phyloP scores from a whole-genome alignment of 345 rosid genomes.

The Populus pruinosa region DNA sequence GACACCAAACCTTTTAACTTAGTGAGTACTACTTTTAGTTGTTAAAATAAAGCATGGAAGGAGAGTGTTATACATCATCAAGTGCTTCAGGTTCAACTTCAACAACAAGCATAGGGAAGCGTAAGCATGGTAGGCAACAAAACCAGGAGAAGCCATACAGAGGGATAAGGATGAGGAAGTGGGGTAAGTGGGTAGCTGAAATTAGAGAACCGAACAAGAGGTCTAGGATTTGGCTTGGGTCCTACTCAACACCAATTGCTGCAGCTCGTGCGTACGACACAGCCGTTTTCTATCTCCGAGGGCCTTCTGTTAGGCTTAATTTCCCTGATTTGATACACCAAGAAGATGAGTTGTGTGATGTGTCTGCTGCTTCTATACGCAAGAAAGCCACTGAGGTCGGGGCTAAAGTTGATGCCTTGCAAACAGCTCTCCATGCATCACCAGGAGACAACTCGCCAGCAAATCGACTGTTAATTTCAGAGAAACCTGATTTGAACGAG shows the following conservation, averaged over 20 bases:
- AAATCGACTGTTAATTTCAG: not conserved
- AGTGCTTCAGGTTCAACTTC: slow-evolving; percentile 6
- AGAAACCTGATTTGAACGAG: slow-evolving; percentile 46
- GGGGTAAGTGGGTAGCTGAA: slow-evolving; percentile 59
- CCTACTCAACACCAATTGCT: slow-evolving; percentile 42
- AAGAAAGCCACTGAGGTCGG: slow-evolving; percentile 48
- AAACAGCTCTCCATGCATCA: slow-evolving; percentile 10
- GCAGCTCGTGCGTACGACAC: slow-evolving; percentile 53
- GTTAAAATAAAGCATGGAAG: slow-evolving; percentile 12
- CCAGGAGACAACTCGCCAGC: not conserved
- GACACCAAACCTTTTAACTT: not conserved
- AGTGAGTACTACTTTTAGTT: not conserved
- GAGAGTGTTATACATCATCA: slow-evolving; percentile 3
- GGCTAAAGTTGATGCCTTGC: slow-evolving; percentile 42
- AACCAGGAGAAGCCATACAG: slow-evolving; percentile 34
- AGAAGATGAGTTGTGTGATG: slow-evolving; percentile 15
- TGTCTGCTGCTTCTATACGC: slow-evolving; percentile 39
- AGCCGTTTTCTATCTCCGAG: slow-evolving; percentile 50
- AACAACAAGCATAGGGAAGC: not conserved
- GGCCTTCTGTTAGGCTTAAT: slow-evolving; percentile 48
- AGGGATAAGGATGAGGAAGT: slow-evolving; percentile 54
- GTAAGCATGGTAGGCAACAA: slow-evolving; percentile 19
- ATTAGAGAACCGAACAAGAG: slow-evolving; percentile 51
- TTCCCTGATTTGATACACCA: slow-evolving; percentile 39
- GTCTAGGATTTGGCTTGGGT: slow-evolving; percentile 49